These are phyloP conservation scores for Aspergillus mulundensis DNA, from an alignment of 495 filamentous ascomycete species.

Conservation along the genomic window DNA sequence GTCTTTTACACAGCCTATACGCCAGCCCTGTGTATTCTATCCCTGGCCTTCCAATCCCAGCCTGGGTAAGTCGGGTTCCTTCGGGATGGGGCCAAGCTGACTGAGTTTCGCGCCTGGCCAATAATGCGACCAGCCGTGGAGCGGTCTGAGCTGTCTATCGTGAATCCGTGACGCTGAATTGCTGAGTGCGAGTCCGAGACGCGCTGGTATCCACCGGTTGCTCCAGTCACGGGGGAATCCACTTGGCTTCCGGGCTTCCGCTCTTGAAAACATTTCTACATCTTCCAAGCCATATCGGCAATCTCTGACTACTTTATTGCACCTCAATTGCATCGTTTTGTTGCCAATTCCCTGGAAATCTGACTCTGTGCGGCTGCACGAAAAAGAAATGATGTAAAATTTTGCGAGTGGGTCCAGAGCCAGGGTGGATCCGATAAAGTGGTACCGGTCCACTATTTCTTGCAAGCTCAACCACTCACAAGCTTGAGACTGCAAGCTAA, in stretches of 20 bases:
- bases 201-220: slow-evolving; percentile 18
- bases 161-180: slow-evolving; percentile 4
- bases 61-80: slow-evolving; percentile 21
- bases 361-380: not conserved
- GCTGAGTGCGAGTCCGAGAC: not conserved
- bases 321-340: not conserved
- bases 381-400: slow-evolving; percentile 14
- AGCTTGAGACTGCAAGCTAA: slow-evolving; percentile 1
- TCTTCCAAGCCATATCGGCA: not conserved
- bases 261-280: not conserved
- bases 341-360: not conserved
- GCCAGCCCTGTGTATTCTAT: slow-evolving; percentile 3
- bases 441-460: slow-evolving; percentile 18
- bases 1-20: no score
- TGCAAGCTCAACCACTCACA: slow-evolving; percentile 1
- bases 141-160: slow-evolving; percentile 16
- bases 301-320: not conserved
- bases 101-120: slow-evolving; percentile 17
- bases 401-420: slow-evolving; percentile 17
- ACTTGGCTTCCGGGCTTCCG: slow-evolving; percentile 9
- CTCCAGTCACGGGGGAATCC: slow-evolving; percentile 15
- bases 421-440: slow-evolving; percentile 22
- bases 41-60: not conserved
- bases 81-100: slow-evolving; percentile 23
- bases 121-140: slow-evolving; percentile 16